Evolutionary conservation across 257 asterid genomes (phyloP), one percentile per base, ranked within the genome.

Genomic region (Solanum gandarillasii): DNA sequence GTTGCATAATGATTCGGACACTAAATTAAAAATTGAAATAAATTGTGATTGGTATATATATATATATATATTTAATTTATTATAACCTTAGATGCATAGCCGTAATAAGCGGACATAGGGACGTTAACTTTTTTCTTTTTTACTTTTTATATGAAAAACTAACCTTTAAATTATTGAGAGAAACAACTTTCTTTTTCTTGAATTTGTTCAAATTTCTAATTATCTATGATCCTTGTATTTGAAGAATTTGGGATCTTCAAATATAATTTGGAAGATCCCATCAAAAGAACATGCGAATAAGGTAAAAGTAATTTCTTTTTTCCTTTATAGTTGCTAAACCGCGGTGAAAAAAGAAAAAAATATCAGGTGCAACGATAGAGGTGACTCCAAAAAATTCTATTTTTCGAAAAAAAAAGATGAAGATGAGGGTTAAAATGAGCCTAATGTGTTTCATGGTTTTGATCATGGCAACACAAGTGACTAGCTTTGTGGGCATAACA

Each of bases 401-500:
- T 39, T 29, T n/a, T 78, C n/a, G 21, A 76, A 14, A 8, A 13
- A 75, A 72, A 36, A n/a, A n/a, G 1, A 29, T 29, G 38, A 79
- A 81, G 7, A 79, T 79, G 84, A 41, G 84, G 13, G 1, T 79
- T 23, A 27, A 27, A 4, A 81, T 81, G 11, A 23, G 38, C 65
- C 48, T 72, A 20, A 43, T 81, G 39, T 79, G 85, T 79, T 16
- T 27, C 27, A 27, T 81, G 6, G 9, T 27, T 81, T 81, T 81
- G 68, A 1, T 46, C 3, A 46, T 25, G 67, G 10, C 39, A 27
- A 16, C 9, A 41, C 39, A 18, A 16, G 90, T 58, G 1, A 87
- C 39, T 9, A 86, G 91, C 3, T 46, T 52, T 27, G 88, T 91
- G 27, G 93, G 92, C 39, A 52, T 91, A 0, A 88, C 79, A 11